Evolutionary conservation across 805 yeast species (phyloP).

Genomic region (Candida arabinofermentans): DNA sequence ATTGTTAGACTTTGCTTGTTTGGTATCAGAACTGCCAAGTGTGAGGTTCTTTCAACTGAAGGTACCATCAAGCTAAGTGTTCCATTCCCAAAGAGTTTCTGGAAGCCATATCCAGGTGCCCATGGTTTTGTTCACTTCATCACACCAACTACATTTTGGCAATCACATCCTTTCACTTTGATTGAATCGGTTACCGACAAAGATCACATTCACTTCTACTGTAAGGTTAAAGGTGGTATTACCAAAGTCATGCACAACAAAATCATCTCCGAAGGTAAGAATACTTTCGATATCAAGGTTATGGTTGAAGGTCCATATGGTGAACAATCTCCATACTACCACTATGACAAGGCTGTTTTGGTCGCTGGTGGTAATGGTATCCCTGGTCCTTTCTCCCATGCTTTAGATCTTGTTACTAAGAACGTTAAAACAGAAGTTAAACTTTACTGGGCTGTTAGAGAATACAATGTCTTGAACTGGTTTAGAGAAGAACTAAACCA

Average conservation of each 20-base stretch:
- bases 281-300: slow-evolving; percentile 41
- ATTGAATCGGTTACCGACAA: slow-evolving; percentile 34
- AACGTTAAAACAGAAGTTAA: slow-evolving; percentile 35
- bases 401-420: slow-evolving; percentile 27
- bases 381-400: slow-evolving; percentile 52
- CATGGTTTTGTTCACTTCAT: slow-evolving; percentile 59
- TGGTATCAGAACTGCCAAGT: slow-evolving; percentile 37
- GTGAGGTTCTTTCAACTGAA: slow-evolving; percentile 38
- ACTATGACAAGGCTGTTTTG: slow-evolving; percentile 51
- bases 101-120: slow-evolving; percentile 55
- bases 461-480: slow-evolving; percentile 48
- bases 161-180: slow-evolving; percentile 53
- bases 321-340: slow-evolving; percentile 42
- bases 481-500: slow-evolving; percentile 39
- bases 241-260: slow-evolving; percentile 40
- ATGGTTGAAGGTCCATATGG: slow-evolving; percentile 78
- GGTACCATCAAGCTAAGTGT: slow-evolving; percentile 46
- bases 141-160: slow-evolving; percentile 52
- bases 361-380: slow-evolving; percentile 77
- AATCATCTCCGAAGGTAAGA: slow-evolving; percentile 26
- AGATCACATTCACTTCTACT: slow-evolving; percentile 38
- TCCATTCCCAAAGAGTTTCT: slow-evolving; percentile 39
- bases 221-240: slow-evolving; percentile 56
- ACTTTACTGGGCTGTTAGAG: slow-evolving; percentile 63
- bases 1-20: slow-evolving; percentile 33